Base-by-base conservation (phyloP, 768 basidiomycete genomes). In the Lactarius akahatsu region DNA sequence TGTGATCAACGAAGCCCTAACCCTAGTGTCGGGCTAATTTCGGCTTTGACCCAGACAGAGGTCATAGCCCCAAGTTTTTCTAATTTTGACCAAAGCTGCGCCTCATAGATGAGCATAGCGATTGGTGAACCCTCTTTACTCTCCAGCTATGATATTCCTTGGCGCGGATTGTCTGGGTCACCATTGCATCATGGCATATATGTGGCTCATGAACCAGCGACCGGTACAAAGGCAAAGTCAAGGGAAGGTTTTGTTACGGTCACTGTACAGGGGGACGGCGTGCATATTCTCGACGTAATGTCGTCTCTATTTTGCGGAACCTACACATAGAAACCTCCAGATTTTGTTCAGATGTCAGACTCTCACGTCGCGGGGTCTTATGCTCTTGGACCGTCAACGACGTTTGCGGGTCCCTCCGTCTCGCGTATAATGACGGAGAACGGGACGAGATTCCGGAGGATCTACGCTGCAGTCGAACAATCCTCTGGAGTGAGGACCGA, bases 241-340 rank as follows among this genome's bases (percentile, higher is more conserved):
- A 78, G 63, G 52, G 85, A 88, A 45, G 83, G 85, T 32, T 82
- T 82, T 79, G 86, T 83, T 50, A 89, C 89, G 0, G 80, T 90
- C 62, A 82, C 89, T 16, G 87, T 81, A 15, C 89, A 91, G 67
- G 83, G 82, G 68, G 90, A 93, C 63, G 91, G 91, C 36, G 78
- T 92, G 45, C 90, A 92, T 76, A 74, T 93, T 55, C 75, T 90
- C 65, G 88, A 92, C 74, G 91, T 92, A 72, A 71, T 82, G 79
- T 23, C 38, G 20, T n/a, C 26, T 38, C 30, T 23, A 28, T 23
- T 28, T 55, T 30, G 45, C 47, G 30, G 57, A n/a, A 34, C 56
- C 20, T 23, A 38, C 59, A 57, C 41, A 26, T 50, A 36, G 9
- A 13, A 38, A 52, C 26, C 26, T 40, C n/a, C 40, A 23, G 36